Evolutionary conservation across 768 basidiomycete genomes (phyloP), one percentile per base, ranked within the genome.

Genomic region (Vararia minispora): DNA sequence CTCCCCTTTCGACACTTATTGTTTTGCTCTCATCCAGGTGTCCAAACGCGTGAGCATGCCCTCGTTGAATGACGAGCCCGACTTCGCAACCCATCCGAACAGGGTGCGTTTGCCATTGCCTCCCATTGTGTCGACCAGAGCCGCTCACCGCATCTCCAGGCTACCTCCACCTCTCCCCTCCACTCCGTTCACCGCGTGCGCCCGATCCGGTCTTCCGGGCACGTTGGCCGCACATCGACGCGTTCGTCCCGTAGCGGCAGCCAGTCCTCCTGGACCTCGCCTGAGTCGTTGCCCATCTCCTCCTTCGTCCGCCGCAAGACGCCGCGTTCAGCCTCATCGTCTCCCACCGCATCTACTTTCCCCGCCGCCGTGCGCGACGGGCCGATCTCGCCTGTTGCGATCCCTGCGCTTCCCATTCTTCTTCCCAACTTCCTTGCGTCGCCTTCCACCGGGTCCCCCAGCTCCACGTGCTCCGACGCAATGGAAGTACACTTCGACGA

Each of bases 251-350:
- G 49, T 20, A 45, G 51, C 29, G 40, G 42, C 36, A 47, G 35
- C 39, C 50, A 44, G 45, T 40, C 47, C 46, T 39, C 53, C 58
- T 38, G 30, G 57, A 58, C 33, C 45, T 44, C n/a, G 23, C 49
- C 53, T 20, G 57, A 53, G 5, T 55, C 50, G 51, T 83, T 78
- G 11, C 85, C 85, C 38, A 87, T 88, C 39, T 88, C 85, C 20
- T 69, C 72, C 27, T 87, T 80, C 42, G 77, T 82, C 29, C 81
- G 85, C 45, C 76, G 84, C 44, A 82, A 76, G 59, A 83, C 82
- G 1, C 83, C 84, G 21, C 74, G 76, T 41, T 67, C 72, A 27
- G 83, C 84, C 9, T 82, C 83, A 0, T 76, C 73, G 12, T 74
- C 76, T 2, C 72, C 79, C 10, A 71, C 71, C 9, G 83, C 50